A percentile compares a stretch with the other conserved stretches of the same genome.
Conservation (phyloP, 768 basidiomycete species). For the Mycena haematopus region DNA sequence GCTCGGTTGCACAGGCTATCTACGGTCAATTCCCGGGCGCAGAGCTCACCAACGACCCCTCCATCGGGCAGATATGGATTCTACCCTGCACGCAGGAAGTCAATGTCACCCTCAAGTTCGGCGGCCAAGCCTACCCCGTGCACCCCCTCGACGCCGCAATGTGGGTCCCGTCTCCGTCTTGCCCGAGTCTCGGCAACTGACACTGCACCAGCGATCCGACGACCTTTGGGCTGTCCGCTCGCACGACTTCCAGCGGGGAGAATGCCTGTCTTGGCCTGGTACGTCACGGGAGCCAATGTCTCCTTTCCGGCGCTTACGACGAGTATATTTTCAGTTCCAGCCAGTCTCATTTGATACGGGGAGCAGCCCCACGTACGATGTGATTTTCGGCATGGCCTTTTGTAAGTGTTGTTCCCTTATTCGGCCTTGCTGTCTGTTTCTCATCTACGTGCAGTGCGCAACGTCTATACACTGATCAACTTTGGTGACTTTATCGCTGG, state of each 20-base stretch:
- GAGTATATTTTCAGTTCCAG: slow-evolving; percentile 62
- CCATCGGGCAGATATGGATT: slow-evolving; percentile 64
- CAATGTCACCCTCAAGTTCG: slow-evolving; percentile 75
- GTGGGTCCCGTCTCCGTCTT: slow-evolving; percentile 54
- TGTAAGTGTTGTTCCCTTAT: slow-evolving; percentile 47
- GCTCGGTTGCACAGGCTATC: slow-evolving; percentile 78
- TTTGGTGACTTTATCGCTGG: slow-evolving; percentile 72
- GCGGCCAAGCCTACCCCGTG: slow-evolving; percentile 69
- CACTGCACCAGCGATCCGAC: slow-evolving; percentile 18
- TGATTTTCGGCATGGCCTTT: slow-evolving; percentile 85
- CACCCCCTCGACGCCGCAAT: slow-evolving; percentile 76
- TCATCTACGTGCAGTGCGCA: slow-evolving; percentile 61
- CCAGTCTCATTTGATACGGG: slow-evolving; percentile 79
- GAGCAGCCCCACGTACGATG: slow-evolving; percentile 62
- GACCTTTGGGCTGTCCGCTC: slow-evolving; percentile 19
- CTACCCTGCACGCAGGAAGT: slow-evolving; percentile 78
- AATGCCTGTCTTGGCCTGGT: slow-evolving; percentile 73
- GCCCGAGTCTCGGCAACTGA: slow-evolving; percentile 5
- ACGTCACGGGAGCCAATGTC: slow-evolving; percentile 36
- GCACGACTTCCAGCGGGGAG: slow-evolving; percentile 47
- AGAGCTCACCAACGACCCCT: slow-evolving; percentile 52
- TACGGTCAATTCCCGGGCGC: slow-evolving; percentile 82
- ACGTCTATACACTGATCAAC: slow-evolving; percentile 73
- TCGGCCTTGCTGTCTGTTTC: neutral
- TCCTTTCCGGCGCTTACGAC: neutral